phyloP scores from a whole-genome alignment of 2,329 filamentous ascomycete species.

The Nannizziopsis barbatae region DNA sequence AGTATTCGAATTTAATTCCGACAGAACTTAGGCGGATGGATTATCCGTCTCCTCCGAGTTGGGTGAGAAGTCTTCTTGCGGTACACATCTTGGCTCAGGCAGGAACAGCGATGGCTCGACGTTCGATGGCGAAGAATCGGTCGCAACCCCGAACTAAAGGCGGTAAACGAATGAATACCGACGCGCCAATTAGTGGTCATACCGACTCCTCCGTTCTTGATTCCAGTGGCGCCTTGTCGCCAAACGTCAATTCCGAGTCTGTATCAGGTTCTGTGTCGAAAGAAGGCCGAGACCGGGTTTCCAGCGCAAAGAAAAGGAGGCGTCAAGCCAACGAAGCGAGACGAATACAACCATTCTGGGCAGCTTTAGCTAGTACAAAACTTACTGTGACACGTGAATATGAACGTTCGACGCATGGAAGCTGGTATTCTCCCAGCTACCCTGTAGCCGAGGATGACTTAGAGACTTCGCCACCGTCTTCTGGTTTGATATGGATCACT shows the following conservation, averaged over 20 bases:
- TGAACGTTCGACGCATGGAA: constrained; percentile 54
- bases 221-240: constrained; percentile 29
- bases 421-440: constrained; percentile 18
- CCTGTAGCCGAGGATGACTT: constrained; percentile 35
- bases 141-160: constrained; percentile 31
- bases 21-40: constrained; percentile 34
- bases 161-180: constrained; percentile 36
- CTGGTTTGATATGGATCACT: constrained; percentile 39
- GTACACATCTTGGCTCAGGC: constrained; percentile 41
- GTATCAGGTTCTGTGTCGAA: constrained; percentile 38
- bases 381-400: constrained; percentile 91
- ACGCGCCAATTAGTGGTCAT: constrained; percentile 36
- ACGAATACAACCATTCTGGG: constrained; percentile 86
- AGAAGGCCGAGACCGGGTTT: constrained; percentile 47
- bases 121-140: constrained; percentile 37
- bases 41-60: constrained; percentile 34
- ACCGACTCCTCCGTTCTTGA: constrained; percentile 36
- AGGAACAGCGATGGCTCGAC: constrained; percentile 37
- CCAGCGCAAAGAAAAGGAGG: constrained; percentile 65
- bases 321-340: constrained; percentile 86
- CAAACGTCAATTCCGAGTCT: constrained; percentile 34
- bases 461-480: constrained; percentile 32
- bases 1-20: constrained; percentile 35
- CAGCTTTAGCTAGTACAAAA: constrained; percentile 87
- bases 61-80: constrained; percentile 38